phyloP scores from a whole-genome alignment of 2,329 filamentous ascomycete species.

The Penicillium brevicompactum region DNA sequence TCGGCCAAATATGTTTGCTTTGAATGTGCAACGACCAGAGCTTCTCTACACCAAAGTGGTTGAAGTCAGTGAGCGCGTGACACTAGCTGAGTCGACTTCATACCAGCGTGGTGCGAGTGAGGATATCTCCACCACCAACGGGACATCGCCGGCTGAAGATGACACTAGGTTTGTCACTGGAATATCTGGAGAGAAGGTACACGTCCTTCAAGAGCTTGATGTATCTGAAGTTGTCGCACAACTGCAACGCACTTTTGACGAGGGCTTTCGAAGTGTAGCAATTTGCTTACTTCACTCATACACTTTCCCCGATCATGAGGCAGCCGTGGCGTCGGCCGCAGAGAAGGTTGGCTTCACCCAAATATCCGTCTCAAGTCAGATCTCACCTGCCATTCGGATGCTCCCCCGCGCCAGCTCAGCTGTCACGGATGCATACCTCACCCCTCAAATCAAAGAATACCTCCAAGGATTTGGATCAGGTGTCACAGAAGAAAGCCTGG shows the following conservation, averaged over 20 bases:
- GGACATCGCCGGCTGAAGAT: conserved; percentile 63
- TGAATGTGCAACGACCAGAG: conserved; percentile 83
- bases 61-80: conserved; percentile 85
- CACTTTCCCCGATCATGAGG: conserved; percentile 85
- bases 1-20: conserved; percentile 84
- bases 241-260: conserved; percentile 67
- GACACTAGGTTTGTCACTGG: conserved; percentile 44
- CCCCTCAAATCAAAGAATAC: conserved; percentile 76
- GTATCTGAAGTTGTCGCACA: conserved; percentile 37
- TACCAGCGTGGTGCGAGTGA: no score
- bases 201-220: no score
- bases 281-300: conserved; percentile 93
- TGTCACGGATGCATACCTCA: conserved; percentile 78
- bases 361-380: no score
- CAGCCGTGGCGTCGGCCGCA: conserved; percentile 45
- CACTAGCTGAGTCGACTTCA: no score
- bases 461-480: conserved; percentile 75
- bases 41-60: conserved; percentile 82
- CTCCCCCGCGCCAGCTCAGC: conserved; percentile 75
- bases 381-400: conserved; percentile 34
- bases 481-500: no score
- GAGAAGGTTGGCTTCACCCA: no score
- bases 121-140: no score
- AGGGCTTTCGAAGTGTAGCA: conserved; percentile 77
- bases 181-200: no score